Evolutionary conservation across 73 alveolate species (phyloP).

Genomic region (Blepharisma japonicum): DNA sequence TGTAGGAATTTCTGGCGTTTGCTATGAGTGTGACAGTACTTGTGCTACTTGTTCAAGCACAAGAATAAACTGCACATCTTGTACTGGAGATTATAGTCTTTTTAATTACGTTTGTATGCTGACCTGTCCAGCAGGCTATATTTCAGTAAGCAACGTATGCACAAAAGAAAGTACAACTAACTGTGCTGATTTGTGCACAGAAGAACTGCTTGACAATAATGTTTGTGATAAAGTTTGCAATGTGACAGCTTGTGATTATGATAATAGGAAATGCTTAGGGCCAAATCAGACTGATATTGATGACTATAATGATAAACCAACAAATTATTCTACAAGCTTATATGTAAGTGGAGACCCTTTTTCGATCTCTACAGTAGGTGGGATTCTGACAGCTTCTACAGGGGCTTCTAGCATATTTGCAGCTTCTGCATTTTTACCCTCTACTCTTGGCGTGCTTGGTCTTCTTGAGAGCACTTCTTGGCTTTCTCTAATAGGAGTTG

Average conservation of each 20-base stretch:
- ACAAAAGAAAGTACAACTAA: neutral
- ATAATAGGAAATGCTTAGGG: neutral
- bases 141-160: neutral
- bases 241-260: constrained; percentile 23
- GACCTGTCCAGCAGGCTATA: neutral
- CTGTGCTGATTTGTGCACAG: constrained; percentile 1
- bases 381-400: too few species aligned
- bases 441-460: too few species aligned
- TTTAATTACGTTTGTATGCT: neutral
- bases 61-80: neutral
- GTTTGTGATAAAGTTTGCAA: constrained; percentile 23
- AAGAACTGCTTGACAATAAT: neutral
- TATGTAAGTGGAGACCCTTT: too few species aligned
- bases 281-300: neutral
- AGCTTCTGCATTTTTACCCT: too few species aligned
- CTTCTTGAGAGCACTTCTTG: too few species aligned
- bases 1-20: neutral
- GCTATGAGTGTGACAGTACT: neutral
- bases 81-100: neutral
- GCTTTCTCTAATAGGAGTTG: too few species aligned
- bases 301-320: too few species aligned
- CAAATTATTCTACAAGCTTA: too few species aligned
- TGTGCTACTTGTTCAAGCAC: neutral
- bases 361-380: too few species aligned
- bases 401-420: too few species aligned